phyloP scores from a whole-genome alignment of 805 yeast species.

The Candida loeiensis region DNA sequence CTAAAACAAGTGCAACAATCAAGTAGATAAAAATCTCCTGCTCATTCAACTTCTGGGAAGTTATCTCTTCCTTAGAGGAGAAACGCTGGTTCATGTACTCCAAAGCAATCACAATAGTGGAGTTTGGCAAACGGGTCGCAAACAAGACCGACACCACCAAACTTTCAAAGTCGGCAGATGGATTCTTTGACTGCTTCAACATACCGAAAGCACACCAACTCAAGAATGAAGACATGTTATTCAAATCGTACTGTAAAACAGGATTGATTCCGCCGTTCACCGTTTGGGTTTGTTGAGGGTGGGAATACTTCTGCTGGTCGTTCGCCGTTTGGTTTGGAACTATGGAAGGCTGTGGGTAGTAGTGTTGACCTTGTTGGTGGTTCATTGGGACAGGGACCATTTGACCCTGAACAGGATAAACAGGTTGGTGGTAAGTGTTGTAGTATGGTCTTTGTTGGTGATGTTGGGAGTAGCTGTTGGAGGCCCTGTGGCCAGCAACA shows the following conservation, averaged over 20 bases:
- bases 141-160: conserved; percentile 66
- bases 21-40: conserved; percentile 50
- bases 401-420: conserved; percentile 5
- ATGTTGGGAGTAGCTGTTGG: conserved; percentile 22
- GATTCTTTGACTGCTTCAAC: conserved; percentile 47
- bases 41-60: conserved; percentile 19
- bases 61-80: conserved; percentile 21
- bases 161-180: conserved; percentile 51
- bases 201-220: conserved; percentile 70
- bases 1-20: conserved; percentile 70
- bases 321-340: conserved; percentile 5
- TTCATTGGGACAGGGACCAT: background rate
- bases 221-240: conserved; percentile 74
- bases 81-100: conserved; percentile 70
- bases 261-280: conserved; percentile 71
- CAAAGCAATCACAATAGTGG: conserved; percentile 75
- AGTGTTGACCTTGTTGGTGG: conserved; percentile 6
- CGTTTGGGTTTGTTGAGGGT: conserved; percentile 11
- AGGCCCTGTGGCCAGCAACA: conserved; percentile 38
- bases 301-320: background rate
- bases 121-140: conserved; percentile 84
- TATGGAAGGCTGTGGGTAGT: conserved; percentile 7
- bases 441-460: background rate
- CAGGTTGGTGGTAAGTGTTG: conserved; percentile 14
- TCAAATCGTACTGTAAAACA: conserved; percentile 75